Evolutionary conservation across 257 asterid genomes (phyloP), one percentile per base, ranked within the genome.

Genomic region (Ilex asprella): DNA sequence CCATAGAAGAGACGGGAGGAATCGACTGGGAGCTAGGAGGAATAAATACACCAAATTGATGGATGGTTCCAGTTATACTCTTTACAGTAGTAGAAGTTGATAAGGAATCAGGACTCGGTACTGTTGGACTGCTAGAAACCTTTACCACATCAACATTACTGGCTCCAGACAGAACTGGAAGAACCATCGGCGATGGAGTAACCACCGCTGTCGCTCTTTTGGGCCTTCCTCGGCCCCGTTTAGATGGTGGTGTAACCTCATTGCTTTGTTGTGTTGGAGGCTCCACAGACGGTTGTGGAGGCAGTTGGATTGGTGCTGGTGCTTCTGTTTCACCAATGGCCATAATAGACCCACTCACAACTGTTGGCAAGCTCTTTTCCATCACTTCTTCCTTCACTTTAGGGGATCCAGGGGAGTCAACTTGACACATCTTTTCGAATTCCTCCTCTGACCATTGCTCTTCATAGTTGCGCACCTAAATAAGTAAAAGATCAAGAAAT

Each of bases 391-490:
- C 91, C 79, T 72, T 79, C 50, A 62, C 35, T 52, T 6, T 69
- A 64, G 95, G 94, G 70, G 96, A 87, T 31, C 76, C 95, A 31
- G 96, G 95, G 54, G 94, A 73, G 6, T 86, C 99, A 39, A 69
- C 94, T 73, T 85, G 95, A 69, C 99, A 93, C 79, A 93, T 30
- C 73, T 81, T 87, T 76, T 93, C 99, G 76, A 89, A 93, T 79
- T 93, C 99, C 76, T 89, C 97, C 69, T 93, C 99, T 1, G 97
- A 89, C 92, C 87, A 85, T 77, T 87, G 99, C 83, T 93, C 99
- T 85, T 93, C 97, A 70, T 93, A 93, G 32, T 91, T 83, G 65
- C 97, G 96, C 59, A 93, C 96, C 99, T 93, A 73, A 54, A 55
- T 62, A 65, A 69, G 49, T 29, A 6, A 30, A 50, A 49, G 16